Percentiles rank a stretch among this genome's conserved stretches.
Evolutionary conservation across 805 yeast species (phyloP).

Genomic region (Wickerhamiella siamensis): DNA sequence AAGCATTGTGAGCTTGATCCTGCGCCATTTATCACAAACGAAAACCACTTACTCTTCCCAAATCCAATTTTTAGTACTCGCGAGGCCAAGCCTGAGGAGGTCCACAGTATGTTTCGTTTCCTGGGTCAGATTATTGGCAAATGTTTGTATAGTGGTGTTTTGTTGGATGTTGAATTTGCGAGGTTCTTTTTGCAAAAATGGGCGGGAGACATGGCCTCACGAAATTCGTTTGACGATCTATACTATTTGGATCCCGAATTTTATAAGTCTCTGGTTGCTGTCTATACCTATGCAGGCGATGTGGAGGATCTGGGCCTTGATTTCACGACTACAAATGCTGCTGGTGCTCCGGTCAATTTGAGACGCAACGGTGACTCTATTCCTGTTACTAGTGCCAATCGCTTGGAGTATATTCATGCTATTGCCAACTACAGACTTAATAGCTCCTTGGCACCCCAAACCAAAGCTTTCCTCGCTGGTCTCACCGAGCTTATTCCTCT

Average conservation of each 20-base stretch:
- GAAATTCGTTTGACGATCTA: conserved; percentile 64
- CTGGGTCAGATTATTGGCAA: conserved; percentile 79
- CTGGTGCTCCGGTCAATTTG: conserved; percentile 34
- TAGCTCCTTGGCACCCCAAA: conserved; percentile 41
- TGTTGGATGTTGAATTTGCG: conserved; percentile 74
- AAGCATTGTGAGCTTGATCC: not conserved
- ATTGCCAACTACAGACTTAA: conserved; percentile 71
- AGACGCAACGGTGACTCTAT: conserved; percentile 42
- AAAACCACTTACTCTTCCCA: conserved; percentile 44
- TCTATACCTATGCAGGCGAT: conserved; percentile 38
- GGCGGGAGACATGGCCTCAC: conserved; percentile 28
- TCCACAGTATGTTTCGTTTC: conserved; percentile 31
- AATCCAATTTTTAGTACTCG: conserved; percentile 9
- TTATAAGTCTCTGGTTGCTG: conserved; percentile 47
- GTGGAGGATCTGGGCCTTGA: conserved; percentile 50
- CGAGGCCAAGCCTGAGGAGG: not conserved
- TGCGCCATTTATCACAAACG: conserved; percentile 32
- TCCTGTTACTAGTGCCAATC: conserved; percentile 46
- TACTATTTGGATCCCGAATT: conserved; percentile 54
- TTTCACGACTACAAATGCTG: conserved; percentile 42
- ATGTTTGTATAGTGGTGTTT: conserved; percentile 68
- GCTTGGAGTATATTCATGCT: conserved; percentile 59
- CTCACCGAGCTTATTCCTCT: conserved; percentile 51
- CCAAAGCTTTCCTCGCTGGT: conserved; percentile 54
- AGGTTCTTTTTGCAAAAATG: conserved; percentile 70